Evolutionary conservation across 2,329 filamentous ascomycete species (phyloP).

Genomic region (Dothistroma pini): DNA sequence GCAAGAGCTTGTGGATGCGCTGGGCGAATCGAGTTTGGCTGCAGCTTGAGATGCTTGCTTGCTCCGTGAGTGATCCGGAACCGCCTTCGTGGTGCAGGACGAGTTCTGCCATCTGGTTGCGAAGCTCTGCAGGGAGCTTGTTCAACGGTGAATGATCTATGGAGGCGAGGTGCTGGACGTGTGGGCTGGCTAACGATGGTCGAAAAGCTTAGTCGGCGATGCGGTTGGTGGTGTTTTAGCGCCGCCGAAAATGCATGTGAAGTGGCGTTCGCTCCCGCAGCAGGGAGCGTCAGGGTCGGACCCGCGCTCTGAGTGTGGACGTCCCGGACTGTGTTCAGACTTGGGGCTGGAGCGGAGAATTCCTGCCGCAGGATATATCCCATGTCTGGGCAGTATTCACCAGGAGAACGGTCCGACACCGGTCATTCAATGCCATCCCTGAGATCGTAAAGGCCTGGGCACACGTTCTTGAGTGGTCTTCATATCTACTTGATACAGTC

Average conservation of each 20-base stretch:
- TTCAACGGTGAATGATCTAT: constrained; percentile 7
- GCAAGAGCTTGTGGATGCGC: no score
- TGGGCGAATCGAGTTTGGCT: no score
- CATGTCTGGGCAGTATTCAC: no score
- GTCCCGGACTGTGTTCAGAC: no score
- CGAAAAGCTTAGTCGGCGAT: neutral
- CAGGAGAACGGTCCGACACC: neutral
- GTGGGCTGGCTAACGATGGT: neutral
- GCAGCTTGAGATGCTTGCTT: neutral
- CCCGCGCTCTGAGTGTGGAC: no score
- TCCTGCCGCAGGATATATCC: no score
- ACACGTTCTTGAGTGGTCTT: neutral
- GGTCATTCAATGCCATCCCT: neutral
- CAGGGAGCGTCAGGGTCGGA: no score
- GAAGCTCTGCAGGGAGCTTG: constrained; percentile 5
- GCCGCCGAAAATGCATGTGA: no score
- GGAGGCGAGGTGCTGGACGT: neutral
- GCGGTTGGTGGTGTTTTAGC: no score
- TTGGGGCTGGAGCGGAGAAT: no score
- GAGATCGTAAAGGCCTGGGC: neutral
- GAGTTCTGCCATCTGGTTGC: neutral
- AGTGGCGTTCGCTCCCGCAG: no score
- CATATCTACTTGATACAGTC: neutral
- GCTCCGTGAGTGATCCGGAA: neutral
- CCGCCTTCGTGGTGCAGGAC: neutral